A percentile compares a stretch with the other conserved stretches of the same genome.
phyloP scores from a whole-genome alignment of 164 flowering plant genomes.

The Paratinospora sagittata region DNA sequence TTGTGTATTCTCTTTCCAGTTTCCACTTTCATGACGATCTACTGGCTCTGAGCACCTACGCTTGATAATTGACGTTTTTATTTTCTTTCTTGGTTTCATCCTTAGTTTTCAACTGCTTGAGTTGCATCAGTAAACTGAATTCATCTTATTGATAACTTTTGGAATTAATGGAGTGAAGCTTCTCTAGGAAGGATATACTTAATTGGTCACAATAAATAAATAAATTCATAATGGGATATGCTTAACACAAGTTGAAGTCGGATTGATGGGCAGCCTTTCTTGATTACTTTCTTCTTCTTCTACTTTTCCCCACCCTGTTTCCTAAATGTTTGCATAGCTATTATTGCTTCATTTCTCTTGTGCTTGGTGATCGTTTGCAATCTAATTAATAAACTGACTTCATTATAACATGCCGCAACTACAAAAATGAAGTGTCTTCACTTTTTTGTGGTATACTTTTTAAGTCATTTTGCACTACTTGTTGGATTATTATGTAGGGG shows the following conservation, averaged over 20 bases:
- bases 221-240: not conserved
- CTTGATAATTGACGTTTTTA: not conserved
- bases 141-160: not conserved
- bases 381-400: not conserved
- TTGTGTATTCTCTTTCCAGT: not conserved
- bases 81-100: not conserved
- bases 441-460: not conserved
- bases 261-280: not conserved
- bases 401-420: not conserved
- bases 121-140: not conserved
- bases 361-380: not conserved
- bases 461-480: not conserved
- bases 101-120: not conserved
- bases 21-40: not conserved
- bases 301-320: not conserved
- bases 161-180: not conserved
- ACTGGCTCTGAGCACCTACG: not conserved
- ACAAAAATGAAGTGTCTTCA: not conserved
- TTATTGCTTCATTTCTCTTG: not conserved
- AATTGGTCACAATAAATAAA: not conserved
- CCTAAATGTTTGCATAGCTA: not conserved
- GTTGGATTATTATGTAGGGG: constrained; percentile 34
- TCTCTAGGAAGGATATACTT: not conserved
- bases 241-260: not conserved
- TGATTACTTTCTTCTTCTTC: not conserved